phyloP scores from a whole-genome alignment of 306 rosid species.

The Vigna unguiculata region DNA sequence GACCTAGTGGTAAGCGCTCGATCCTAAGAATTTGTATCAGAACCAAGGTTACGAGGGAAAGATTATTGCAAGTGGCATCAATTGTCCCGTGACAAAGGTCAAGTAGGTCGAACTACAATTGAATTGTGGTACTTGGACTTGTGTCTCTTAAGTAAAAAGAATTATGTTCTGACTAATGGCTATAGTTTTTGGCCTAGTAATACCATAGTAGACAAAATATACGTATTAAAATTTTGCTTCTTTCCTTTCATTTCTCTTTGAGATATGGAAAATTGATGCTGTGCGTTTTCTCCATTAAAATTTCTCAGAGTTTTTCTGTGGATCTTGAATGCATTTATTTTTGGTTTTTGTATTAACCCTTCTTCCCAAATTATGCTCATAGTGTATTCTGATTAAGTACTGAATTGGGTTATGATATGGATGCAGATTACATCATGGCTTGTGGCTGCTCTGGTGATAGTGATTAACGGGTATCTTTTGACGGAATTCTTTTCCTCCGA shows the following conservation, averaged over 20 bases:
- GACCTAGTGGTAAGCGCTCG: no score
- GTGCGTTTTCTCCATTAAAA: constrained; percentile 7
- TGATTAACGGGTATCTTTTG: constrained; percentile 86
- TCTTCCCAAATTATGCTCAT: background rate
- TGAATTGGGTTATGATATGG: constrained; percentile 35
- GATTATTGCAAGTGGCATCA: no score
- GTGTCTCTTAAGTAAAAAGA: no score
- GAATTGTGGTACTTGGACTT: no score
- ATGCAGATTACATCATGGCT: constrained; percentile 73
- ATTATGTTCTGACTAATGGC: no score
- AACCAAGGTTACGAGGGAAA: no score
- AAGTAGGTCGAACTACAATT: no score
- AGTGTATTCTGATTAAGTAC: constrained; percentile 9
- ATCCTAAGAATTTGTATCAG: no score
- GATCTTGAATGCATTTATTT: background rate
- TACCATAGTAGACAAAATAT: background rate
- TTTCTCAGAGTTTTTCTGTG: background rate
- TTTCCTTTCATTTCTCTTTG: background rate
- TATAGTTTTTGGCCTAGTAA: no score
- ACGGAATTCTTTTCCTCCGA: constrained; percentile 77
- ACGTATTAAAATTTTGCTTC: background rate
- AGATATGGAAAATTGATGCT: constrained; percentile 13
- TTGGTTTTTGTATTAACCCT: background rate
- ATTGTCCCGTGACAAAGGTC: no score
- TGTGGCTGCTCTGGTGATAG: constrained; percentile 84